Evolutionary conservation across 2,329 filamentous ascomycete species (phyloP).

Genomic region (Alternaria angustiovoidea): DNA sequence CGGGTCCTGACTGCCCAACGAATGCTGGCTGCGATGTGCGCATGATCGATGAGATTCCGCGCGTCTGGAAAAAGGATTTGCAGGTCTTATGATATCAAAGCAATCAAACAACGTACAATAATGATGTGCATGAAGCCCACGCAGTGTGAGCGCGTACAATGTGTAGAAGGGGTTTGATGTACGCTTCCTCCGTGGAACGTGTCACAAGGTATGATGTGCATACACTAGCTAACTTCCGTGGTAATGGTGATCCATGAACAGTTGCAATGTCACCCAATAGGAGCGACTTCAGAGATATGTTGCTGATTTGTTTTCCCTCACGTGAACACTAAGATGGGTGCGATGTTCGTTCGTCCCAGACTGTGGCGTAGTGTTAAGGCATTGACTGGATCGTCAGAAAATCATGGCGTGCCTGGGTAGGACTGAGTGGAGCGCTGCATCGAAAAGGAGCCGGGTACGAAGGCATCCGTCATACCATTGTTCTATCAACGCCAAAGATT

Average conservation of each 20-base stretch:
- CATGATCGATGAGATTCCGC: slow-evolving; percentile 1
- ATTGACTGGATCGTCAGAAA: background rate
- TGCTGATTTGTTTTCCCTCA: background rate
- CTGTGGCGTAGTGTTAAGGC: background rate
- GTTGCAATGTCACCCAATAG: background rate
- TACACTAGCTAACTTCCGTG: background rate
- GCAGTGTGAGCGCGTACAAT: background rate
- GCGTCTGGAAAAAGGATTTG: background rate
- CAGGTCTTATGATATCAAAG: background rate
- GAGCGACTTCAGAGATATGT: background rate
- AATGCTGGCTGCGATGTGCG: slow-evolving; percentile 11
- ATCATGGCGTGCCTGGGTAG: background rate
- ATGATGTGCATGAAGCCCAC: background rate
- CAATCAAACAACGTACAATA: background rate
- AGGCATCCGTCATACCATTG: too few relatives aligned
- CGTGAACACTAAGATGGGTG: slow-evolving; percentile 2
- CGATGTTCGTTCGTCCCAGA: background rate
- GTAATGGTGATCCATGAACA: background rate
- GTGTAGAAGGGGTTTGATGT: background rate
- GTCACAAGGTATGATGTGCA: slow-evolving; percentile 12
- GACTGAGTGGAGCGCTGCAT: slow-evolving; percentile 3
- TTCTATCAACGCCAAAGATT: slow-evolving; percentile 1
- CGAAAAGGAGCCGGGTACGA: slow-evolving; percentile 2
- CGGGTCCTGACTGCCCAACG: slow-evolving; percentile 14
- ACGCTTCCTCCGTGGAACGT: background rate